Evolutionary conservation across 2,329 filamentous ascomycete genomes (phyloP), one percentile per base, ranked within the genome.

Genomic region (Fusarium sp.): DNA sequence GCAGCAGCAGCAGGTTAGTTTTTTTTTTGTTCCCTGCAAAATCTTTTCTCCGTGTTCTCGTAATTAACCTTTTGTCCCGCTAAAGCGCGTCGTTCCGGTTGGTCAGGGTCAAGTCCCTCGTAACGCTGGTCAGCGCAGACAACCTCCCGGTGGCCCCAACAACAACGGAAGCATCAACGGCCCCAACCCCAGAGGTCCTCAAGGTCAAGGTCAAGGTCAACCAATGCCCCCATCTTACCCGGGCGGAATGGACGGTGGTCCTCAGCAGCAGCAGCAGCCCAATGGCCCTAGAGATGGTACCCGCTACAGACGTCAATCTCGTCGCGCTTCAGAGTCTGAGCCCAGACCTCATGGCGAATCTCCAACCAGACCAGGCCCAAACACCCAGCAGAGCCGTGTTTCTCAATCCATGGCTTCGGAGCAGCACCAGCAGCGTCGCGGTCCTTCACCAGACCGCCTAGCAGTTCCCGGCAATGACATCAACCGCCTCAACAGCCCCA

Each of bases 401-500:
- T 67, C 60, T 39, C 57, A 54, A 49, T 52, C 46, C n/a, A 66
- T 57, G 57, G 62, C 50, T 23, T 60, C 60, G 17, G 66, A 51
- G n/a, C 63, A 63, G 23, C 66, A 70, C 1, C 63, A 58, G 39
- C 66, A 70, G 57, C 62, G 71, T 20, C 68, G 66, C 3, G 62
- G 53, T 2, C 47, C 60, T 13, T 71, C 72, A 7, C 71, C 65
- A 3, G 57, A 66, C 5, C 59, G 60, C 31, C 59, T 63, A 23
- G 58, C 59, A 35, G 49, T 67, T 6, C 67, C 68, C 7, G 69
- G 70, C 37, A 58, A 56, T 20, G 53, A 69, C 42, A 80, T 83
- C 72, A 76, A 76, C 64, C 80, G 81, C n/a, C 75, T 83, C 57
- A 78, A 81, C 64, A 82, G 79, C 60, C 81, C 81, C 18, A 80